Evolutionary conservation across 352 stramenopile genomes (phyloP), one percentile per base, ranked within the genome.

Genomic region (Elongisporangium anandrum): DNA sequence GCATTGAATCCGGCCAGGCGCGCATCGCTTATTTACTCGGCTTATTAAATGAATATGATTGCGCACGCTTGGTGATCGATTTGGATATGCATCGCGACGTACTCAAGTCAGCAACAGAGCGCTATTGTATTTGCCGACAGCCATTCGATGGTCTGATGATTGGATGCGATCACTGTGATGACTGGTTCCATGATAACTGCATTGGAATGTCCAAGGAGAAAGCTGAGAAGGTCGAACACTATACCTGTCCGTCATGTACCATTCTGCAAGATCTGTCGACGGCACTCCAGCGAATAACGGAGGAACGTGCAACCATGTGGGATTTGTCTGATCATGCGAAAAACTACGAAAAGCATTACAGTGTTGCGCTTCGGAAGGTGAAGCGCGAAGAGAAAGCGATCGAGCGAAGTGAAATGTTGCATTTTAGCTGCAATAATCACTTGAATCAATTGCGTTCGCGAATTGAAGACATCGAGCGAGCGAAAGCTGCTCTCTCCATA

Each of bases 151-250:
- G 87, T 2, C 67, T 96, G 20, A 96, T 96, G 87, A 94, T 96
- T 48, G 87, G 87, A 3, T 96, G 87, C 24, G 87, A 96, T 57
- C 68, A 82, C 58, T 96, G 87, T 58, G 86, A 96, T 52, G 86
- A 96, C 53, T 96, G 87, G 87, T 96, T 95, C 55, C 87, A 96
- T 54, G 87, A 95, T 63, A 90, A 87, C 45, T 96, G 87, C 51
- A 94, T 96, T 63, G 86, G 86, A 5, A 90, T 96, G 75, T 94
- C 85, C 1, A 95, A 96, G 65, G 89, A 97, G 38, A 96, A 97
- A 64, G 94, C 88, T 0, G 92, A 98, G 60, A 98, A 97, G 54
- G 87, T 96, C n/a, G 94, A 98, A 49, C 95, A 98, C 54, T 98
- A 98, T 69, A 94, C 94, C 0, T 98, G 95, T 63, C 81, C 97